Evolutionary conservation across 2,329 filamentous ascomycete species (phyloP).

Genomic region (Gremmenia infestans): DNA sequence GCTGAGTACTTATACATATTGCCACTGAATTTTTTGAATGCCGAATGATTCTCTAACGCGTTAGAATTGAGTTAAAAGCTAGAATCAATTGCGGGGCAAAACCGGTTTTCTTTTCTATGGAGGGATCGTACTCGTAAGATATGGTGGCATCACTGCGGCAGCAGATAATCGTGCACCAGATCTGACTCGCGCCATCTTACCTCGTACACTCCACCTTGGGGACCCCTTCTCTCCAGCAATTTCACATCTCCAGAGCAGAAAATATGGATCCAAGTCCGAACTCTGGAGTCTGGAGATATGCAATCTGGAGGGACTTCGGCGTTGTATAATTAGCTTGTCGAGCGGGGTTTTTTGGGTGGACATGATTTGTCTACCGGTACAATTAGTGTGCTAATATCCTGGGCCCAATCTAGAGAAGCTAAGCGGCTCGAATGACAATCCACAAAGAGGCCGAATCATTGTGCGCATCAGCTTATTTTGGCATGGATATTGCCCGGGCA

Average conservation of each 20-base stretch:
- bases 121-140: not conserved
- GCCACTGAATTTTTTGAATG: not conserved
- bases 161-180: too few relatives aligned
- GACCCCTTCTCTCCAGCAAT: not conserved
- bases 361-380: slow-evolving; percentile 10
- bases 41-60: not conserved
- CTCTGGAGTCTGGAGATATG: not conserved
- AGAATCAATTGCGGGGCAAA: not conserved
- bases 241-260: slow-evolving; percentile 4
- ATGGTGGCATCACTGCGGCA: too few relatives aligned
- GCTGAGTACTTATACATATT: slow-evolving; percentile 1
- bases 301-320: not conserved
- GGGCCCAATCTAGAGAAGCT: not conserved
- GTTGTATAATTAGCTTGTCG: not conserved
- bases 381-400: slow-evolving; percentile 9
- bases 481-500: not conserved
- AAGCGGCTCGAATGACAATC: not conserved
- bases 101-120: not conserved
- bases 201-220: not conserved
- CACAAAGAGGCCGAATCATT: slow-evolving; percentile 18
- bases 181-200: too few relatives aligned
- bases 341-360: slow-evolving; percentile 5
- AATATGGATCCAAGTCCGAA: not conserved
- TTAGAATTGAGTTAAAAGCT: not conserved
- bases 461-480: not conserved